Base-by-base conservation (phyloP, 139 green algal genomes). In the Deuterostichococcus epilithicus region DNA sequence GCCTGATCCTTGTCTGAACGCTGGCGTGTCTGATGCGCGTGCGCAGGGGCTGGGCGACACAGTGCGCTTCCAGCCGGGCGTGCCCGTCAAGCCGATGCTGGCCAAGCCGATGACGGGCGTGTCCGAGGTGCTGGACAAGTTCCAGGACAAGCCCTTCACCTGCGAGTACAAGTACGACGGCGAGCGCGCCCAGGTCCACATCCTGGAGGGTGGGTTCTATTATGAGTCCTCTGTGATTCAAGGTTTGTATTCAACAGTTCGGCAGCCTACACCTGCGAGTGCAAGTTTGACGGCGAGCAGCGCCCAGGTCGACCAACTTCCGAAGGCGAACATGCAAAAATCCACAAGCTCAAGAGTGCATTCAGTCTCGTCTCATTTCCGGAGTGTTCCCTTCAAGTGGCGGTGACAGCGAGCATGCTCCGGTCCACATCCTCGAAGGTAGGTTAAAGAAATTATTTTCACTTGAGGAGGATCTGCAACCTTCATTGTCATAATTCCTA, bases 131-230 rank as follows among this genome's bases (percentile, higher is more conserved):
- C 86, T 99, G 69, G 90, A 98, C 77, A 96, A 95, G 82, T 98
- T 98, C 80, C 71, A 82, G 1, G 89, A 91, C 59, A 72, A 68
- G 13, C 88, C 94, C 78, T 98, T 99, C 84, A 98, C 93, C 13
- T 97, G 91, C 78, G 96, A 99, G 85, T 98, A 98, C 90, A 99
- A 99, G 85, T 99, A 99, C 75, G 95, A 98, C 81, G 95, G 95
- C 0, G 94, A 99, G 86, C 83, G 95, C 3, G 92, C 91, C 22
- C 94, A 98, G 86, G 84, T 95, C 20, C 88, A 92, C 77, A 79
- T 97, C 47, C 69, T 86, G 63, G 84, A 95, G 28, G 52, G 26
- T 67, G 47, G 8, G 59, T 38, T 66, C 33, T 35, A 44, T 75
- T 18, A 18, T 65, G 47, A 65, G 20, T 65, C 47, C 22, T 22